These are phyloP conservation scores for Globisporangium cystogenes DNA, from an alignment of 352 stramenopile species.

Conservation along the genomic window DNA sequence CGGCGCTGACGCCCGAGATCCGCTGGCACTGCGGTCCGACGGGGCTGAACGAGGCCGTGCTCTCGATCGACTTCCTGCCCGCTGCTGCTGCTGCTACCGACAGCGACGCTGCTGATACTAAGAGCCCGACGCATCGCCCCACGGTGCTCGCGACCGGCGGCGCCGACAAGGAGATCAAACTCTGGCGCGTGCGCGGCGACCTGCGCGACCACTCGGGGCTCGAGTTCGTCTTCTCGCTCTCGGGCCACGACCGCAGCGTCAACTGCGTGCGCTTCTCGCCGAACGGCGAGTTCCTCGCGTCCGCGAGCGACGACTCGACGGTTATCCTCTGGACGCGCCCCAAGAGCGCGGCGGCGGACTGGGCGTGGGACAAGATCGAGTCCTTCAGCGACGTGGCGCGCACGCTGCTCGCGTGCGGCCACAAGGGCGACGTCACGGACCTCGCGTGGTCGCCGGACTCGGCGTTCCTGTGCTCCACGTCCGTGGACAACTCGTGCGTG, in stretches of 20 bases:
- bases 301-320: slow-evolving; percentile 85
- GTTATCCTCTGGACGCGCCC: slow-evolving; percentile 83
- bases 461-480: slow-evolving; percentile 87
- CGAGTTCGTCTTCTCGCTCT: slow-evolving; percentile 80
- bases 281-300: slow-evolving; percentile 78
- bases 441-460: slow-evolving; percentile 91
- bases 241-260: slow-evolving; percentile 85
- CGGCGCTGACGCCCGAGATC: slow-evolving; percentile 77
- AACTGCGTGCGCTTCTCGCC: slow-evolving; percentile 92
- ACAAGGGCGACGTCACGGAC: slow-evolving; percentile 91
- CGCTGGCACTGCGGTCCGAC: slow-evolving; percentile 83
- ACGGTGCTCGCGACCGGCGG: slow-evolving; percentile 70
- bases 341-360: slow-evolving; percentile 63
- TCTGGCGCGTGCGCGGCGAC: slow-evolving; percentile 59
- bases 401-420: slow-evolving; percentile 66
- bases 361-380: slow-evolving; percentile 72
- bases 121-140: neutral
- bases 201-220: slow-evolving; percentile 31
- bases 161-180: slow-evolving; percentile 87
- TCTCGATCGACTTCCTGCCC: slow-evolving; percentile 74
- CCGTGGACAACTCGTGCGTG: slow-evolving; percentile 89
- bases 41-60: slow-evolving; percentile 82
- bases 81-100: neutral
- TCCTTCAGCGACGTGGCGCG: slow-evolving; percentile 78
- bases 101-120: neutral